Conservation (phyloP, 768 basidiomycete genomes). For the Russula sp. region DNA sequence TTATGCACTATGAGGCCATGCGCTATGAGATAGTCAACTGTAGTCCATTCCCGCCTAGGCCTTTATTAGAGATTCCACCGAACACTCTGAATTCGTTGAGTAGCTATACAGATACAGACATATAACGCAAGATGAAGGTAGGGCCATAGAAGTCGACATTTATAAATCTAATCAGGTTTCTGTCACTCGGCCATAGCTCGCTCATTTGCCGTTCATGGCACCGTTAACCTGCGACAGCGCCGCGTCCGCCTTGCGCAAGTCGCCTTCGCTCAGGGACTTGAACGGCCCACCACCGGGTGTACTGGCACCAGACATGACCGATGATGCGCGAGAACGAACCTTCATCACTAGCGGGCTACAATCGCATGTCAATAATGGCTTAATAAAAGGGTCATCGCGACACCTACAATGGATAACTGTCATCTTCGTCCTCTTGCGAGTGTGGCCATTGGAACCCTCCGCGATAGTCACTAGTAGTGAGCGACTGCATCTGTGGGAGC, state of each 20-base stretch:
- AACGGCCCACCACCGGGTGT: constrained; percentile 83
- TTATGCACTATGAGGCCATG: no score
- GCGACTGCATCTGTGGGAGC: constrained; percentile 65
- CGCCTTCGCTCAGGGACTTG: constrained; percentile 79
- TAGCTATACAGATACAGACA: constrained; percentile 17
- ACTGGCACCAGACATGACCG: constrained; percentile 66
- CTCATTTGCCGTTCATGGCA: constrained; percentile 13
- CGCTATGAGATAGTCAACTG: no score
- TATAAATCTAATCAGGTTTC: constrained; percentile 12
- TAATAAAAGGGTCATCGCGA: constrained; percentile 16
- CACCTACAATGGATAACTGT: constrained; percentile 82
- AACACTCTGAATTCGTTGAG: constrained; percentile 6
- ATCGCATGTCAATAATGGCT: constrained; percentile 10
- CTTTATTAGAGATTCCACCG: neutral
- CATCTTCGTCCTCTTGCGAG: constrained; percentile 75
- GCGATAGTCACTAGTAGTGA: constrained; percentile 83
- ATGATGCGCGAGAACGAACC: constrained; percentile 75
- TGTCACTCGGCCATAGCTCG: neutral
- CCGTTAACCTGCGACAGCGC: constrained; percentile 62
- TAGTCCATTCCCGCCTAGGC: no score
- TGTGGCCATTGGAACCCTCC: constrained; percentile 54
- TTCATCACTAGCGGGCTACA: constrained; percentile 83
- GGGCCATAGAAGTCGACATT: constrained; percentile 8
- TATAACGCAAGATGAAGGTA: constrained; percentile 19
- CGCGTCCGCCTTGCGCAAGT: constrained; percentile 81